phyloP scores from a whole-genome alignment of 2,329 filamentous ascomycete genomes.

The Penicillium crustosum region DNA sequence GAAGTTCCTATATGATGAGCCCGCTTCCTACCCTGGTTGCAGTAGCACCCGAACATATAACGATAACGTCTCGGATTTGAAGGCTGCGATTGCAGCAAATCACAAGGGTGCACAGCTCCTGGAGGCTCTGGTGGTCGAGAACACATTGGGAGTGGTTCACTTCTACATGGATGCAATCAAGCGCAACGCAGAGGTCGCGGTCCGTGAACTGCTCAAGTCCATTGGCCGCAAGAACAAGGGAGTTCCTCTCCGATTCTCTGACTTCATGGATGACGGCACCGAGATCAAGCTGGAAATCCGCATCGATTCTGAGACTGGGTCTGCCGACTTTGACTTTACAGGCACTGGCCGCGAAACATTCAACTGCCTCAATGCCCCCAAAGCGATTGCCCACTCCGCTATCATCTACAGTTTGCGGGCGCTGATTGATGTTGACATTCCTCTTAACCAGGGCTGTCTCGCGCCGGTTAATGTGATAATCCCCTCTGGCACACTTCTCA shows the following conservation, averaged over 20 bases:
- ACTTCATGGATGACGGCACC: conserved; percentile 79
- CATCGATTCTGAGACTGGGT: conserved; percentile 71
- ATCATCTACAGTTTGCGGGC: conserved; percentile 60
- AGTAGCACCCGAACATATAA: conserved; percentile 65
- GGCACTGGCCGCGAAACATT: conserved; percentile 66
- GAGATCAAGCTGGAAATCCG: conserved; percentile 69
- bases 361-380: conserved; percentile 72
- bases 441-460: conserved; percentile 77
- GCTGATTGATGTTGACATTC: conserved; percentile 74
- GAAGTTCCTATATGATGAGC: conserved; percentile 66
- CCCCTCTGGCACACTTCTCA: conserved; percentile 63
- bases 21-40: conserved; percentile 69
- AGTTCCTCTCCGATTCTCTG: conserved; percentile 58
- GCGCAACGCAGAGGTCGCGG: conserved; percentile 70
- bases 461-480: conserved; percentile 69
- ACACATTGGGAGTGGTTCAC: conserved; percentile 36
- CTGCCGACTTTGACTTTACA: conserved; percentile 70
- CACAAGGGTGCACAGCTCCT: conserved; percentile 43
- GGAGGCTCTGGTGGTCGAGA: conserved; percentile 37
- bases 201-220: conserved; percentile 52
- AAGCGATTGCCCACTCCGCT: conserved; percentile 68
- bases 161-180: conserved; percentile 54
- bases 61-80: conserved; percentile 49
- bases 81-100: conserved; percentile 49
- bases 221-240: conserved; percentile 55